Base-by-base conservation (phyloP, 176 grass and related monocot genomes). In the Zea luxurians region DNA sequence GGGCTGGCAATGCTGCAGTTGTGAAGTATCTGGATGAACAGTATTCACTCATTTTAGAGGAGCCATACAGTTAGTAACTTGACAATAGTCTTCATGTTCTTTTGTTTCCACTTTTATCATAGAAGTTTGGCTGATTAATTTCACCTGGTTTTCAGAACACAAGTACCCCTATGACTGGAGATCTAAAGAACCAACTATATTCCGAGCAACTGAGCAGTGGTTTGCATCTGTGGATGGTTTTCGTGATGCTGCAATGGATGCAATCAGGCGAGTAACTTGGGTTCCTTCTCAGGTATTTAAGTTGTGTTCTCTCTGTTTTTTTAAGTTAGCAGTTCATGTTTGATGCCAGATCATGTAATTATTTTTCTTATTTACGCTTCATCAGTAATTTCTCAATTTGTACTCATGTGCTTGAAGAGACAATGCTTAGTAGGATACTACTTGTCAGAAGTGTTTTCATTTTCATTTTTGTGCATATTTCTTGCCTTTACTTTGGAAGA, bases 151-250 rank as follows among this genome's bases (percentile, higher is more conserved):
- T 50, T 61, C 73, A 98, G 95, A 98, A 74, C 95, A 98, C 85
- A 98, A 98, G 87, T 98, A 98, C 75, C 95, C 95, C 37, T 98
- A 98, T 86, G 95, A 94, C 61, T 98, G 95, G 95, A 92, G 95
- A 88, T 94, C 95, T 17, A 93, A 98, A 82, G 93, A 98, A 78
- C 95, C 95, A 88, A 98, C 95, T 66, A 94, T 98, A 76, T 91
- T 98, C 42, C 91, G 95, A 82, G 95, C 95, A 76, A 98, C 95
- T 63, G 91, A 94, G 65, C 95, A 98, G 68, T 98, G 95, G 95
- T 98, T 98, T 84, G 95, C 95, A 68, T 98, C 95, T 46, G 87
- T 98, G 71, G 95, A 98, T 74, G 95, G 89, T 84, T 98, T 98
- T 54, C 91, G 95, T 35, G 82, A 94, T 81, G 77, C 92, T 84